Conservation (phyloP, 345 rosid species). For the Eucalyptus caleyi region DNA sequence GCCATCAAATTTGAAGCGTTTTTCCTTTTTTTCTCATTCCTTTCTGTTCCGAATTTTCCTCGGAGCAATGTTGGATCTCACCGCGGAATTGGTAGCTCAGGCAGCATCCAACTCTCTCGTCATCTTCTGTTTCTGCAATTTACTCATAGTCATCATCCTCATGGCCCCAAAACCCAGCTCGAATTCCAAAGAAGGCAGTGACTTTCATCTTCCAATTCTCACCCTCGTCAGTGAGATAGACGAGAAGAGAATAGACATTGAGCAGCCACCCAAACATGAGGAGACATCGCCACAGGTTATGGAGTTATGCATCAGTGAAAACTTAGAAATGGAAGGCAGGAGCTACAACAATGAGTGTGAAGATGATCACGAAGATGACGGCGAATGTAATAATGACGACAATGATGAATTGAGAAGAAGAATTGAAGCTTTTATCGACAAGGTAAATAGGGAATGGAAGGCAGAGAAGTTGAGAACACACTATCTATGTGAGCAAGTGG, state of each 20-base stretch:
- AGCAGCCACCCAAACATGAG: neutral
- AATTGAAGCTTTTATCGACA: slow-evolving; percentile 48
- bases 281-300: neutral
- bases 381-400: neutral
- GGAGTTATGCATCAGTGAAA: neutral
- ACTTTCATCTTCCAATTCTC: neutral
- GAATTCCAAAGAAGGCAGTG: neutral
- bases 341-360: neutral
- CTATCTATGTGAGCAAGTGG: neutral
- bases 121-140: slow-evolving; percentile 36
- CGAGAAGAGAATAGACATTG: neutral
- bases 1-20: neutral
- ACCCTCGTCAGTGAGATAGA: neutral
- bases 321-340: neutral
- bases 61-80: slow-evolving; percentile 11
- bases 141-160: slow-evolving; percentile 28
- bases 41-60: neutral
- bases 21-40: neutral
- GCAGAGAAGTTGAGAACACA: slow-evolving; percentile 16
- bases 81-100: slow-evolving; percentile 12
- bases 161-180: slow-evolving; percentile 14
- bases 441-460: slow-evolving; percentile 46
- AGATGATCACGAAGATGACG: neutral
- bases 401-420: slow-evolving; percentile 37
- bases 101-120: slow-evolving; percentile 30